A percentile compares a stretch with the other conserved stretches of the same genome.
These are phyloP conservation scores for Dinochytrium kinnereticum DNA, from an alignment of 371 early-diverging fungal genomes.

Conservation along the genomic window DNA sequence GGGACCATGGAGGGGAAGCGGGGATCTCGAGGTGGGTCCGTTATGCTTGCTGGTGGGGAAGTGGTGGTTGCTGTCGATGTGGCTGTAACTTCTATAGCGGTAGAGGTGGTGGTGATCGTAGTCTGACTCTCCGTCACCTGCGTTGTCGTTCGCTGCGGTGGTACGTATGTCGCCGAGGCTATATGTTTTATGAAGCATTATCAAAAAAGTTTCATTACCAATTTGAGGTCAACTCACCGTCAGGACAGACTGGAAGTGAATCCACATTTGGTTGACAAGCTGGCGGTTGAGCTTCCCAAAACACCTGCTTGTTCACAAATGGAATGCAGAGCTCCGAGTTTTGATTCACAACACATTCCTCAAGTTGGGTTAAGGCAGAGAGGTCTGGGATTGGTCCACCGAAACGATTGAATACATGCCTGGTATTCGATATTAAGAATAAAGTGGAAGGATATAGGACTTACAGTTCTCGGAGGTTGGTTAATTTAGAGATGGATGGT, in stretches of 20 bases:
- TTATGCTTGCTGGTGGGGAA: neutral
- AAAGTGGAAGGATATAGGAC: neutral
- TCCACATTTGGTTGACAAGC: neutral
- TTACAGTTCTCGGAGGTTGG: neutral
- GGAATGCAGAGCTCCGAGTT: conserved; percentile 1
- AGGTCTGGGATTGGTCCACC: conserved; percentile 2
- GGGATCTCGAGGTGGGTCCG: neutral
- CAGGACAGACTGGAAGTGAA: neutral
- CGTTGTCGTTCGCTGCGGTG: too few species aligned
- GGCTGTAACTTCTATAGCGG: neutral
- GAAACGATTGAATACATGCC: neutral
- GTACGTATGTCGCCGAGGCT: neutral
- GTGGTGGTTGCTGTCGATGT: neutral
- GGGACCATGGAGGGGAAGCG: neutral
- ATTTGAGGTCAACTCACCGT: neutral
- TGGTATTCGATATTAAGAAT: neutral
- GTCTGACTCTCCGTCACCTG: too few species aligned
- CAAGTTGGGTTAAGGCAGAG: neutral
- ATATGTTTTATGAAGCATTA: neutral
- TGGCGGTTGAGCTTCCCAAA: neutral
- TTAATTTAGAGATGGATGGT: neutral
- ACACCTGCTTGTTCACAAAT: neutral
- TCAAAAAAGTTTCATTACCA: neutral
- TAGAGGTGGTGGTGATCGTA: neutral
- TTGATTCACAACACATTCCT: neutral